Percentiles rank a stretch among this genome's conserved stretches.
Evolutionary conservation across 805 yeast genomes (phyloP).

Genomic region (Helenozyma baotianmanensis): DNA sequence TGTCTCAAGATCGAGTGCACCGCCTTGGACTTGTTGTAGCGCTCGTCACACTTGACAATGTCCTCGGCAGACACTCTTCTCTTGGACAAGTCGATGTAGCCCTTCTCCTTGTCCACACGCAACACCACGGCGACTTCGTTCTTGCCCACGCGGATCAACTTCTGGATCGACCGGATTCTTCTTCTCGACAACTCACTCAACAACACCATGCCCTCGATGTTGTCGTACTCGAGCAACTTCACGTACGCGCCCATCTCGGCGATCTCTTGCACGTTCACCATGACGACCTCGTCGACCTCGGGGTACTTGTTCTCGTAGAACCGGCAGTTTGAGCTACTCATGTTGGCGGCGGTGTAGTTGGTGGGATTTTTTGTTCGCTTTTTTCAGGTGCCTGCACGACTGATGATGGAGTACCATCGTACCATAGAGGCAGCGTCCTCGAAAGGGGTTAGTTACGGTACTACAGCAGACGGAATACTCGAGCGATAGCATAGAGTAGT

Average conservation of each 20-base stretch:
- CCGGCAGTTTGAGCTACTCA: slow-evolving; percentile 90
- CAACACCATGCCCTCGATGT: slow-evolving; percentile 97
- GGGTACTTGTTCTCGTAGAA: slow-evolving; percentile 98
- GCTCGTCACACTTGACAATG: slow-evolving; percentile 94
- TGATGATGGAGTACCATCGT: too few species aligned
- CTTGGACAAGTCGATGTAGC: slow-evolving; percentile 94
- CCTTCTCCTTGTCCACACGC: slow-evolving; percentile 98
- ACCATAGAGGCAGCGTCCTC: too few species aligned
- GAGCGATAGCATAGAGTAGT: too few species aligned
- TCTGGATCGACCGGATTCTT: slow-evolving; percentile 97
- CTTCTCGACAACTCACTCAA: slow-evolving; percentile 95
- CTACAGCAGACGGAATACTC: too few species aligned
- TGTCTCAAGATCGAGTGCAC: slow-evolving; percentile 98
- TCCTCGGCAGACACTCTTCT: slow-evolving; percentile 98
- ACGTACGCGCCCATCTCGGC: slow-evolving; percentile 99
- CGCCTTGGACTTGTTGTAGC: slow-evolving; percentile 93
- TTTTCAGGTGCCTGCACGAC: slow-evolving; percentile 7
- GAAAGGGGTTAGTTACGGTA: too few species aligned
- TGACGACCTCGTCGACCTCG: slow-evolving; percentile 97
- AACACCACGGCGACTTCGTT: slow-evolving; percentile 97
- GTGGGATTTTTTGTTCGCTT: not conserved
- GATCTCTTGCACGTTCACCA: slow-evolving; percentile 97
- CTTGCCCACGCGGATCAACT: slow-evolving; percentile 95
- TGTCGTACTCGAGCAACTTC: slow-evolving; percentile 91
- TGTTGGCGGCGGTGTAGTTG: slow-evolving; percentile 19